These are phyloP conservation scores for Ophidiomyces ophidiicola DNA, from an alignment of 2,329 filamentous ascomycete species.

Conservation along the genomic window DNA sequence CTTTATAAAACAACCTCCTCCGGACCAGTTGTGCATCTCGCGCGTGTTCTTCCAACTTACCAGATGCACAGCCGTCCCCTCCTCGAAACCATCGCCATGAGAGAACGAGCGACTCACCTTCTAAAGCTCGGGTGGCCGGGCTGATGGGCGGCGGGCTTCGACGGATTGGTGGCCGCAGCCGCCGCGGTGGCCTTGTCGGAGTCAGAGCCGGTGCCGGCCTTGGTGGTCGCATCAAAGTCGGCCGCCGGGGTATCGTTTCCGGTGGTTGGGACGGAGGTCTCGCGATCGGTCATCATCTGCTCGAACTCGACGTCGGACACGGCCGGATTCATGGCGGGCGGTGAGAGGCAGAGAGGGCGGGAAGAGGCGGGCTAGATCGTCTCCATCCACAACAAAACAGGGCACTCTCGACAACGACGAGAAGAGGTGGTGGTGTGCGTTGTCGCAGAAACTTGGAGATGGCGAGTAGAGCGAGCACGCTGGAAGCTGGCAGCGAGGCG, in stretches of 20 bases:
- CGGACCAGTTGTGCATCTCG: no score
- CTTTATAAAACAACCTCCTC: not conserved
- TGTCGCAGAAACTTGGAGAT: not conserved
- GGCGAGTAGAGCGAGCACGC: no score
- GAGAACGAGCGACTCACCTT: slow-evolving; percentile 36
- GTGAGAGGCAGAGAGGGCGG: slow-evolving; percentile 5
- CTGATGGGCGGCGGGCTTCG: slow-evolving; percentile 15
- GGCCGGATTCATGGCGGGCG: slow-evolving; percentile 23
- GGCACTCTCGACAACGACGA: no score
- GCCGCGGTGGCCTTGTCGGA: slow-evolving; percentile 21
- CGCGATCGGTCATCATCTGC: slow-evolving; percentile 8
- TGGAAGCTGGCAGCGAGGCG: no score
- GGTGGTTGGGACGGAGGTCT: slow-evolving; percentile 1
- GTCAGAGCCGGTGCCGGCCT: slow-evolving; percentile 12
- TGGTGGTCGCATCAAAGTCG: slow-evolving; percentile 15
- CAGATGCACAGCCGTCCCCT: not conserved
- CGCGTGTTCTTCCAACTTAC: no score
- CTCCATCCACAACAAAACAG: no score
- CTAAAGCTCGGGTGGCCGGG: slow-evolving; percentile 46
- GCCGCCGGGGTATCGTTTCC: slow-evolving; percentile 18
- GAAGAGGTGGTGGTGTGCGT: not conserved
- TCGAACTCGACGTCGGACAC: not conserved
- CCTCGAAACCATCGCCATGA: no score
- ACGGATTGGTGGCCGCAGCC: slow-evolving; percentile 24
- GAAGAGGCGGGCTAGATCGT: not conserved